Conservation (phyloP, 2,329 filamentous ascomycete genomes). For the Ceratocystis albifundus region DNA sequence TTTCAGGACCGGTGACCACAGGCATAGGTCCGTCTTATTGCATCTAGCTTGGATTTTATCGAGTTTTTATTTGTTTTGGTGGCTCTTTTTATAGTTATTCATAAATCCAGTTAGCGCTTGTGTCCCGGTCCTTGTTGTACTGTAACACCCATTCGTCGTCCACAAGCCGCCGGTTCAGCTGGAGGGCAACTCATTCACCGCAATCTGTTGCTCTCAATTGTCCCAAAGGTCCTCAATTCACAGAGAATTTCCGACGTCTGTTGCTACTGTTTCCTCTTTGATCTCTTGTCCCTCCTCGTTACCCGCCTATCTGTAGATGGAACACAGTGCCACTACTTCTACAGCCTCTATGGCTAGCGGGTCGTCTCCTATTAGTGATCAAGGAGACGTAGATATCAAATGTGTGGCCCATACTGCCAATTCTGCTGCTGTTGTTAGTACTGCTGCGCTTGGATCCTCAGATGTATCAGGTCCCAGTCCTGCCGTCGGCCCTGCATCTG, state of each 20-base stretch:
- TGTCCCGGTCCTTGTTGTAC: conserved; percentile 1
- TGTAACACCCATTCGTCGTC: neutral
- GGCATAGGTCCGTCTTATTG: neutral
- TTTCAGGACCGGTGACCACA: neutral
- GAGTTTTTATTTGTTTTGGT: neutral
- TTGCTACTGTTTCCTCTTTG: neutral
- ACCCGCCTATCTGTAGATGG: neutral
- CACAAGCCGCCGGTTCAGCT: neutral
- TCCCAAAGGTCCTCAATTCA: too few species aligned
- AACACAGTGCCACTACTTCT: conserved; percentile 14
- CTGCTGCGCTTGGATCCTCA: neutral
- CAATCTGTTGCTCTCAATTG: neutral
- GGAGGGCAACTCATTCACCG: neutral
- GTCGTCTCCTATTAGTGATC: conserved; percentile 13
- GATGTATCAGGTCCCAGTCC: neutral
- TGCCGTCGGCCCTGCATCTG: neutral
- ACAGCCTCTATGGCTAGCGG: conserved; percentile 11
- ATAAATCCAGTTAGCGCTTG: conserved; percentile 1
- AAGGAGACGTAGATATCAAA: neutral
- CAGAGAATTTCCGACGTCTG: neutral
- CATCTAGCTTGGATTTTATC: conserved; percentile 4
- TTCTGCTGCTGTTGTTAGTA: neutral
- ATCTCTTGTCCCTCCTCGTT: neutral
- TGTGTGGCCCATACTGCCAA: neutral
- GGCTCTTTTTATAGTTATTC: neutral